phyloP scores from a whole-genome alignment of 2,329 filamentous ascomycete species.

The Pseudogymnoascus sp. region DNA sequence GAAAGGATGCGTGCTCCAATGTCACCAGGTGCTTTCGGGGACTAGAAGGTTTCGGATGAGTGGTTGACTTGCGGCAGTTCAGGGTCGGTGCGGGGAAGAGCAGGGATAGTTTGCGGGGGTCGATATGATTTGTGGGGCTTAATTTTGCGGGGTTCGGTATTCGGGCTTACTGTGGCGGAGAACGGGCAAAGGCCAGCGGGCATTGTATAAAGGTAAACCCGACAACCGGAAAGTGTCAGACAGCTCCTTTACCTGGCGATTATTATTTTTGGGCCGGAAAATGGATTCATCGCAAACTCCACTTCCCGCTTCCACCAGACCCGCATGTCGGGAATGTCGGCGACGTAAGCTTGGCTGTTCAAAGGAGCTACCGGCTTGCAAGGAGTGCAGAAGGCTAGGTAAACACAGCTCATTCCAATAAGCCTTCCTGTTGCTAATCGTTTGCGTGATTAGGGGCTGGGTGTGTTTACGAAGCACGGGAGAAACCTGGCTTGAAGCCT shows the following conservation, averaged over 20 bases:
- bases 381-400: constrained; percentile 29
- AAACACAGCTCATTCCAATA: constrained; percentile 1
- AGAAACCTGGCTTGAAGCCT: constrained; percentile 33
- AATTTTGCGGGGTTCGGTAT: neutral
- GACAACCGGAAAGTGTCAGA: neutral
- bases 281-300: constrained; percentile 7
- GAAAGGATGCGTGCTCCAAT: neutral
- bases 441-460: constrained; percentile 13
- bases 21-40: neutral
- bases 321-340: constrained; percentile 31
- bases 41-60: neutral
- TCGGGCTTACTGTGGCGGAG: neutral
- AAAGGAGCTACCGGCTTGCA: constrained; percentile 29
- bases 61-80: neutral
- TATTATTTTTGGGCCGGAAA: neutral
- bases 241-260: neutral
- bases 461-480: constrained; percentile 29
- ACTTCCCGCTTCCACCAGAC: constrained; percentile 8
- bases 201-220: constrained; percentile 4
- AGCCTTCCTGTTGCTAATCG: neutral
- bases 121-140: neutral
- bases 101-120: neutral
- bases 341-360: constrained; percentile 31
- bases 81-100: neutral
- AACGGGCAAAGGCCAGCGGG: neutral